Evolutionary conservation across 1,284 basidiomycete genomes (phyloP).

Genomic region (Naganishia liquefaciens): DNA sequence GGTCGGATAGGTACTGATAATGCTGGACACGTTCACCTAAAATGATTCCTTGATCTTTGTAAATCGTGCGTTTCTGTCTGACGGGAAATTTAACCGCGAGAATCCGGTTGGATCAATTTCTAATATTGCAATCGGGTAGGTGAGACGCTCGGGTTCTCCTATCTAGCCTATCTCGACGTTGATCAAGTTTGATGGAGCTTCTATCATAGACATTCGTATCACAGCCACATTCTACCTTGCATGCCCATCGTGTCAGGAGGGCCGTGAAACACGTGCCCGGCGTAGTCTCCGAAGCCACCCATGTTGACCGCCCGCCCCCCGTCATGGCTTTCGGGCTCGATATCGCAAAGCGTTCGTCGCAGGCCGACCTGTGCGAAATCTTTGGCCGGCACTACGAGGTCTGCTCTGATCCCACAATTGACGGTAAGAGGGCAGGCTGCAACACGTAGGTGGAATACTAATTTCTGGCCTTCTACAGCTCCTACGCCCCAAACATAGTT

Average conservation of each 20-base stretch:
- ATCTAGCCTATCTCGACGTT: neutral
- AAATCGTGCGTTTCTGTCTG: no score
- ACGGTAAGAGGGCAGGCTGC: no score
- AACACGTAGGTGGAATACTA: no score
- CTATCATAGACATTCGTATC: neutral
- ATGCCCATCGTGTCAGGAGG: neutral
- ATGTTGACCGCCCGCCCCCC: constrained; percentile 19
- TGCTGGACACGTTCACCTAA: no score
- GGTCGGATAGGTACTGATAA: no score
- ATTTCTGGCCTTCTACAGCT: neutral
- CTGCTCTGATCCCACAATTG: no score
- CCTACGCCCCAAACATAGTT: constrained; percentile 12
- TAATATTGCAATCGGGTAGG: neutral
- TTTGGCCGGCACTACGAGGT: no score
- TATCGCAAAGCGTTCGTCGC: neutral
- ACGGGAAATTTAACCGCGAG: neutral
- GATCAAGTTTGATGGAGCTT: neutral
- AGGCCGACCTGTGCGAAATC: neutral
- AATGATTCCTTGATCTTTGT: no score
- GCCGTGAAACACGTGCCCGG: neutral
- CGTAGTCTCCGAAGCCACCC: neutral
- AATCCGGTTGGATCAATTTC: constrained; percentile 16
- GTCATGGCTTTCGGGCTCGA: constrained; percentile 14
- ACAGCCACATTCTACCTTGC: neutral
- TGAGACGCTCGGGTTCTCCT: constrained; percentile 2